Evolutionary conservation across 495 filamentous ascomycete genomes (phyloP).

Genomic region (Tricharina praecox): DNA sequence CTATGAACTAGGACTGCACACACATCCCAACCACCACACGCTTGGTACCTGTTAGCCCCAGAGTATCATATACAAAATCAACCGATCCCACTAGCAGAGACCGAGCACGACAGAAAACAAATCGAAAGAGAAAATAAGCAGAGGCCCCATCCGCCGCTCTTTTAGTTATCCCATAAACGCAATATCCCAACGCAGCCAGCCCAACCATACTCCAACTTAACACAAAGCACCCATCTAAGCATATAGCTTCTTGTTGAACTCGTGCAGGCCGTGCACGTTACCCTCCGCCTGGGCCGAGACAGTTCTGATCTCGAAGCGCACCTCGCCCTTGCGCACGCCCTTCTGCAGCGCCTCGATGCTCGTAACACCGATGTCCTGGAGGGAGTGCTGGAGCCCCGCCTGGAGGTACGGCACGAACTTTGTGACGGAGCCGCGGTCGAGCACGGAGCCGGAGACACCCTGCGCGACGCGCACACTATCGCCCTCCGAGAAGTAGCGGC

Average conservation of each 20-base stretch:
- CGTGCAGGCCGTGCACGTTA: constrained; percentile 87
- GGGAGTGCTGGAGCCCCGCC: constrained; percentile 85
- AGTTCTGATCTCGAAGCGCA: constrained; percentile 85
- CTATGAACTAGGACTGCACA: no score
- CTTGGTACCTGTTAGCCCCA: no score
- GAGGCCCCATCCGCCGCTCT: background rate
- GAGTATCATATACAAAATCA: no score
- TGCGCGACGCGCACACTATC: constrained; percentile 88
- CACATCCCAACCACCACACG: no score
- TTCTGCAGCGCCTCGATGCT: constrained; percentile 61
- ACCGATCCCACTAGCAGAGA: no score
- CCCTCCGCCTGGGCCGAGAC: constrained; percentile 91
- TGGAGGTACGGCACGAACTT: constrained; percentile 94
- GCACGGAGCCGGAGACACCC: constrained; percentile 64
- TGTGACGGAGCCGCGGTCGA: constrained; percentile 61
- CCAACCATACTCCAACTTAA: background rate
- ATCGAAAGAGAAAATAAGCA: background rate
- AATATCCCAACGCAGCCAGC: background rate
- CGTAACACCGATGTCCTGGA: constrained; percentile 84
- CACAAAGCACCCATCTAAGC: constrained; percentile 36
- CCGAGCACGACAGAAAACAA: background rate
- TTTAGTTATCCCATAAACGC: background rate
- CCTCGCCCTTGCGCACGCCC: constrained; percentile 54
- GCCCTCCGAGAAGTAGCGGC: constrained; percentile 96
- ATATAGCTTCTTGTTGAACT: constrained; percentile 98